Conservation (phyloP, 805 yeast species). For the Zygoascus biomembranicola region DNA sequence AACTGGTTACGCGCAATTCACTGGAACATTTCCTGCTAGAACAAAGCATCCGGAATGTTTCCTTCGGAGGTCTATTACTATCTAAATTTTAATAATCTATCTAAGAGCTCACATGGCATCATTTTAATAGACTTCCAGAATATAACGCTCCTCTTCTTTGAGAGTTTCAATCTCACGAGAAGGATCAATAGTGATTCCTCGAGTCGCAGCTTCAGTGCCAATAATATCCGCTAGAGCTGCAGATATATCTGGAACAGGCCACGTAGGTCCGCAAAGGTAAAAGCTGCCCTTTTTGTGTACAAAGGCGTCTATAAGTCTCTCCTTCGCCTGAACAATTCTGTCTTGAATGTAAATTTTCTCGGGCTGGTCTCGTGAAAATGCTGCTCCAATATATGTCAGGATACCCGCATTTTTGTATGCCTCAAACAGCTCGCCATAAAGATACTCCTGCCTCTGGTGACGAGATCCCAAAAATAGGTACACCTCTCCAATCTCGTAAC, state of each 20-base stretch:
- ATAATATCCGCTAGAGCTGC: constrained; percentile 81
- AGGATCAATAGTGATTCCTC: constrained; percentile 62
- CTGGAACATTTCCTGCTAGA: too few relatives aligned
- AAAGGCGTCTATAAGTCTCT: constrained; percentile 69
- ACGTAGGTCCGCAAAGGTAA: constrained; percentile 96
- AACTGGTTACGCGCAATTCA: too few relatives aligned
- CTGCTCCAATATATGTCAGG: constrained; percentile 92
- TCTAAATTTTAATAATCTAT: too few relatives aligned
- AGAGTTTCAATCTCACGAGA: constrained; percentile 80
- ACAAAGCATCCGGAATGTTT: too few relatives aligned
- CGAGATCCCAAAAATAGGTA: constrained; percentile 88
- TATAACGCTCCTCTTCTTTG: constrained; percentile 88
- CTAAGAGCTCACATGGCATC: background rate
- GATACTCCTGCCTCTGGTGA: constrained; percentile 89
- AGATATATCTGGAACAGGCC: constrained; percentile 98
- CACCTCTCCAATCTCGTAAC: constrained; percentile 80
- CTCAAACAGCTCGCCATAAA: constrained; percentile 96
- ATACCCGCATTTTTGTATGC: constrained; percentile 89
- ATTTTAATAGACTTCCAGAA: constrained; percentile 80
- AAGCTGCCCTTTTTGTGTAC: constrained; percentile 75
- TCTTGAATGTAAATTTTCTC: constrained; percentile 93
- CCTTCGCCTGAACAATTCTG: constrained; percentile 70
- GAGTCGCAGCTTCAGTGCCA: constrained; percentile 55
- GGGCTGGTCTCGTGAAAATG: constrained; percentile 95
- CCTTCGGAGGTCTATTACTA: too few relatives aligned